Evolutionary conservation across 2,329 filamentous ascomycete species (phyloP), one percentile per base, ranked within the genome.

Genomic region (Talaromyces funiculosus): DNA sequence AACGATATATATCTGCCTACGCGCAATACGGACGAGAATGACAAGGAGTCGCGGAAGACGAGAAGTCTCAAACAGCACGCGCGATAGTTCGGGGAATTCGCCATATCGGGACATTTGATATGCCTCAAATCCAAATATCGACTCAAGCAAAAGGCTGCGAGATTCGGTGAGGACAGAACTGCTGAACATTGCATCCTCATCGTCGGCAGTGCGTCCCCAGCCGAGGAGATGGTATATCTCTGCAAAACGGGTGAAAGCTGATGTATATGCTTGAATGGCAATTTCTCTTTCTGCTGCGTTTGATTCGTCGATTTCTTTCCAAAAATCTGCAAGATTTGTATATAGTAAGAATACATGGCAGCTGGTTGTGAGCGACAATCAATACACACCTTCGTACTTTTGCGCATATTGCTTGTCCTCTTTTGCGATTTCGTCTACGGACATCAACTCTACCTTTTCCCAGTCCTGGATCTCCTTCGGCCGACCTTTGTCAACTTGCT

Each of bases 161-260:
- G n/a, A 42, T 18, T 42, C 38, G 2, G 38, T 42, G 18, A 42
- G 38, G 4, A 20, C n/a, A 18, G 38, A 8, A n/a, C 20, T 18
- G 18, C 20, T 18, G 38, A 42, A 42, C 18, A 42, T 42, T n/a
- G 38, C n/a, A 4, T 43, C 40, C 20, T 49, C 33, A n/a, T 42
- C 43, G 2, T 53, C 53, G 5, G 24, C 33, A 3, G 3, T 22
- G n/a, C 26, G 26, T 35, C 26, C 12, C 59, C 59, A 56, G 51
- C 59, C 43, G 24, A 61, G 42, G 20, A 61, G 59, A 40, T 35
- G 12, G 43, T 61, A 61, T 57, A 57, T 61, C 35, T 61, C 59
- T 43, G 35, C 3, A 43, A 53, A 61, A 1, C 59, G 42, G 37
- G 20, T 31, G 16, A 61, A 61, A 42, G 53, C 53, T 12, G 59